Percentiles rank a stretch among this genome's conserved stretches.
Conservation (phyloP, 805 yeast genomes). For the Zygoascus bituminiphila region DNA sequence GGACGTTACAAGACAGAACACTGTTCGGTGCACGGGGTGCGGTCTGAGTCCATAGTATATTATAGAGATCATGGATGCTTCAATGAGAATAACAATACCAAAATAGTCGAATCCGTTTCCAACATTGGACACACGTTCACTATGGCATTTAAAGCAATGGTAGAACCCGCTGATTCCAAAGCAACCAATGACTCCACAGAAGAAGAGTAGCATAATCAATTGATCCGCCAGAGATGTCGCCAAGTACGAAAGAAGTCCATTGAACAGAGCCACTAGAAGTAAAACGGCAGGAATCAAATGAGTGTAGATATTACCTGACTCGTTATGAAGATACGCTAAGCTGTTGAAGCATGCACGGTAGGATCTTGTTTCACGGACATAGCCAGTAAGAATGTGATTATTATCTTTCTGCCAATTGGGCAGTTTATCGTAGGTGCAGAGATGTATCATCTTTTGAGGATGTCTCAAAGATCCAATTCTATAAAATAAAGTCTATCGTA, state of each 20-base stretch:
- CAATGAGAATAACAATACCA: constrained; percentile 62
- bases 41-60: constrained; percentile 40
- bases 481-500: too few species aligned
- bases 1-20: constrained; percentile 32
- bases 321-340: constrained; percentile 54
- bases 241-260: constrained; percentile 9
- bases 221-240: constrained; percentile 36
- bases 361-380: constrained; percentile 49
- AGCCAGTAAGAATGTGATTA: constrained; percentile 55
- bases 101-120: constrained; percentile 70
- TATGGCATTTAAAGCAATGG: constrained; percentile 63
- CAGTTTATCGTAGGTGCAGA: constrained; percentile 42
- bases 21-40: constrained; percentile 24
- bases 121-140: constrained; percentile 41
- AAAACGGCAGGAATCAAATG: constrained; percentile 40
- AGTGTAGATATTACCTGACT: constrained; percentile 61
- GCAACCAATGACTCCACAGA: constrained; percentile 50
- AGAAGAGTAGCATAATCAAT: constrained; percentile 45
- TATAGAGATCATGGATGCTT: constrained; percentile 51
- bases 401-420: constrained; percentile 73
- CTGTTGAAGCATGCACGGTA: constrained; percentile 40
- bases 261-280: constrained; percentile 11
- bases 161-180: constrained; percentile 56
- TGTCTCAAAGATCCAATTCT: too few species aligned
- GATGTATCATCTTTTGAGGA: too few species aligned